Evolutionary conservation across 2,329 filamentous ascomycete species (phyloP).

Genomic region (Aspergillus novoparasiticus): DNA sequence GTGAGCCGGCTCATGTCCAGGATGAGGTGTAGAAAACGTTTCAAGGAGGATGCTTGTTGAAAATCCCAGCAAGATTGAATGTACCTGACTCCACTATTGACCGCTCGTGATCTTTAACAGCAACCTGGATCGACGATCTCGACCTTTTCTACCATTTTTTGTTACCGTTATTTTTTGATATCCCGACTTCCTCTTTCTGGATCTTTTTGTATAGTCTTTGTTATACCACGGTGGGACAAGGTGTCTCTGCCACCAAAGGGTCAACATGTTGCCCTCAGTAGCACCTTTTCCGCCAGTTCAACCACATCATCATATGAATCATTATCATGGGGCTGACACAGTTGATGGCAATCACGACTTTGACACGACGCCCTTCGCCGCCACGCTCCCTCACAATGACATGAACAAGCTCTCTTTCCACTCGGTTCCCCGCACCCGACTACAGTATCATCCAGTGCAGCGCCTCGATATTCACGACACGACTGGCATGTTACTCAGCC

Average conservation of each 20-base stretch:
- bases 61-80: slow-evolving; percentile 30
- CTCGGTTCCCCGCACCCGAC: slow-evolving; percentile 33
- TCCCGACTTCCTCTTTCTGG: slow-evolving; percentile 6
- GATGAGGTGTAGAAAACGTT: slow-evolving; percentile 50
- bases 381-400: slow-evolving; percentile 29
- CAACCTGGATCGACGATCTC: slow-evolving; percentile 15
- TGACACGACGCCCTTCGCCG: slow-evolving; percentile 28
- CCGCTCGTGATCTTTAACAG: slow-evolving; percentile 20
- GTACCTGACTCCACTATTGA: slow-evolving; percentile 24
- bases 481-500: slow-evolving; percentile 24
- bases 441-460: slow-evolving; percentile 44
- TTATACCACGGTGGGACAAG: slow-evolving; percentile 14
- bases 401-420: slow-evolving; percentile 29
- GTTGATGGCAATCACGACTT: slow-evolving; percentile 35
- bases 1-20: slow-evolving; percentile 34
- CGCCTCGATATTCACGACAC: slow-evolving; percentile 35
- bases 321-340: slow-evolving; percentile 33
- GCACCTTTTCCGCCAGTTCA: slow-evolving; percentile 47
- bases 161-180: neutral
- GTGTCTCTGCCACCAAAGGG: slow-evolving; percentile 8
- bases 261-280: slow-evolving; percentile 54
- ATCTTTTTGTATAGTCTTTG: slow-evolving; percentile 4
- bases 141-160: slow-evolving; percentile 16
- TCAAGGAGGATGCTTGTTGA: slow-evolving; percentile 45
- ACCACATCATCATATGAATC: slow-evolving; percentile 42